Base-by-base conservation (phyloP, 2,329 filamentous ascomycete species). In the Diaporthe sp. region DNA sequence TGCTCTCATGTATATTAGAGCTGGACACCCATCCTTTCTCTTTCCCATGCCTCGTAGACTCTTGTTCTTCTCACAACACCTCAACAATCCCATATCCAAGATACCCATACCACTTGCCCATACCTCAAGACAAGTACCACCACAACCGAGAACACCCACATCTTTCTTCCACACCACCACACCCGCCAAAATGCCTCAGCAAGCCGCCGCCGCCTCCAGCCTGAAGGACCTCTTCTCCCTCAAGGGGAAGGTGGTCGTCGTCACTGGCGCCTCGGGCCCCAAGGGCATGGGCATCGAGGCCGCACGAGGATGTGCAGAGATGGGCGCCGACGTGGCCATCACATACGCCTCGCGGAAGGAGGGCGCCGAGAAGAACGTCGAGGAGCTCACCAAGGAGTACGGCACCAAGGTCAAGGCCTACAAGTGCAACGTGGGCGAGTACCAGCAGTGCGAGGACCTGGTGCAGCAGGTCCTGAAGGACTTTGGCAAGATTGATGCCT, bases 401-500 rank as follows among this genome's bases (percentile, higher is more conserved):
- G 92, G 92, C 57, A 89, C 94, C 78, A 91, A 92, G 83, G 90
- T 87, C 82, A 90, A 90, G 84, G 89, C 89, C 55, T 91, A 91
- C 84, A 86, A 90, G 83, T 87, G 91, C 79, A 88, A 92, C 81
- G 85, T 91, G 25, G 88, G 85, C 76, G 86, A 90, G 76, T 89
- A 87, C 79, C 80, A 84, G n/a, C 84, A 87, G 25, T 87, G 91
- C 74, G 85, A 90, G 82, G 81, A 85, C 60, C 87, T 90, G 78
- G 85, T 92, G 74, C 85, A 87, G 76, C 90, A 94, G 39, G 92
- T 95, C 78, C 89, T 93, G 82, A 86, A 87, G 79, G 94, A 96
- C 82, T 95, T 95, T 82, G 92, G 92, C 81, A 91, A 91, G 61
- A 90, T 95, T 74, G 93, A 95, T 78, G 90, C 93, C 78, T 94